These are phyloP conservation scores for Pythium insidiosum DNA, from an alignment of 352 stramenopile species.

Conservation along the genomic window DNA sequence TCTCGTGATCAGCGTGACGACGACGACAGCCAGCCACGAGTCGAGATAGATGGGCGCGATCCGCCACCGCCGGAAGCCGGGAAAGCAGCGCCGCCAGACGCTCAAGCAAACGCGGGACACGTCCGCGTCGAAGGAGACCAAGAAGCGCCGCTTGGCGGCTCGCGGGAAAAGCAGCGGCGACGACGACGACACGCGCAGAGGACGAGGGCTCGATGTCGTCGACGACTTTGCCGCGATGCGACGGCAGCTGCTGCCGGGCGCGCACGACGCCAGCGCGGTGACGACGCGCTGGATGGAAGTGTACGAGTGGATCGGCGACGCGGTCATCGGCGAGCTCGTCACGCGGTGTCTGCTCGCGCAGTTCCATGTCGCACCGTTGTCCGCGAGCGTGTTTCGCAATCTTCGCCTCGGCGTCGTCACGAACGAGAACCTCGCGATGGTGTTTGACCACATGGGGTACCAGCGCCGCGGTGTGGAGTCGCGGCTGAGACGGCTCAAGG, in stretches of 20 bases:
- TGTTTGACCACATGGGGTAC: slow-evolving; percentile 65
- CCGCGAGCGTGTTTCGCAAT: slow-evolving; percentile 57
- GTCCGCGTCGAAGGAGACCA: no score
- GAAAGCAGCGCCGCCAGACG: no score
- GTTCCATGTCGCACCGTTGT: slow-evolving; percentile 44
- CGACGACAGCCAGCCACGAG: no score
- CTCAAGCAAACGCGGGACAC: no score
- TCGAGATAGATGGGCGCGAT: no score
- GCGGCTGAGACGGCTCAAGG: slow-evolving; percentile 33
- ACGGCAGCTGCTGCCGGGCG: no score
- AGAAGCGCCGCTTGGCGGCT: no score
- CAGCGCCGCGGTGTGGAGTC: slow-evolving; percentile 10
- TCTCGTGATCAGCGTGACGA: no score
- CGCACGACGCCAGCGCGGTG: no score
- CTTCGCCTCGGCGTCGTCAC: slow-evolving; percentile 51
- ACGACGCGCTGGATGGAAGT: slow-evolving; percentile 29
- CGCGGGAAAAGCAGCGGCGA: no score
- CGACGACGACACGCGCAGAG: no score
- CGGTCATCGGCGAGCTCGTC: slow-evolving; percentile 64
- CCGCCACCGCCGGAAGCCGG: no score
- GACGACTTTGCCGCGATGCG: slow-evolving; percentile 18
- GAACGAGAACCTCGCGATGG: slow-evolving; percentile 61
- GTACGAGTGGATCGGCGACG: slow-evolving; percentile 73
- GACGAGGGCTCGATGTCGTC: slow-evolving; percentile 11
- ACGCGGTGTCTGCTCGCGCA: slow-evolving; percentile 54